A percentile compares a stretch with the other conserved stretches of the same genome.
These are phyloP conservation scores for Carallia pectinifolia DNA, from an alignment of 345 rosid species.

Conservation along the genomic window DNA sequence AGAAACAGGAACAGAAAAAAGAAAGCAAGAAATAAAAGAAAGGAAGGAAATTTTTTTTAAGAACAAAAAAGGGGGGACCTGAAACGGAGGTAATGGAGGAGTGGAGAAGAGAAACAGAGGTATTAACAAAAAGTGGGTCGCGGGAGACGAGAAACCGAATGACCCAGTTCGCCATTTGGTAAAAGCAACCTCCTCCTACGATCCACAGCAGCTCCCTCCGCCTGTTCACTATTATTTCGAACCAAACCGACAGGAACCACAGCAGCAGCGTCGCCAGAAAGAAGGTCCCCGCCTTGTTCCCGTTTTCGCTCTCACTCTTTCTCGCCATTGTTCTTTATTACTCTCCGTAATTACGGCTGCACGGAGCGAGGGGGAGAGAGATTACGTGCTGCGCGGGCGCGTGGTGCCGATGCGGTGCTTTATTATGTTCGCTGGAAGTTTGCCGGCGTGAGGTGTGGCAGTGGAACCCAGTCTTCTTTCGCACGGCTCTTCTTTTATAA, in stretches of 20 bases:
- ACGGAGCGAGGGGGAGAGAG: neutral
- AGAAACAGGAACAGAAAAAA: neutral
- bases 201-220: constrained; percentile 53
- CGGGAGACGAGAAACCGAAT: constrained; percentile 59
- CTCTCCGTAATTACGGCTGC: no score
- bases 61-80: constrained; percentile 36
- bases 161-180: constrained; percentile 66
- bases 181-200: constrained; percentile 54
- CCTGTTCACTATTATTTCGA: constrained; percentile 65
- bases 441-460: no score
- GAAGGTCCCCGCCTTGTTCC: constrained; percentile 48
- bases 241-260: constrained; percentile 74
- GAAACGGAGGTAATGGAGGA: constrained; percentile 71
- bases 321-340: constrained; percentile 29
- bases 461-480: no score
- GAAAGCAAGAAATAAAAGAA: neutral
- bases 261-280: constrained; percentile 83
- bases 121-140: constrained; percentile 83
- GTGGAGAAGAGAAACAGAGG: constrained; percentile 87
- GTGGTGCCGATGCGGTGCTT: no score
- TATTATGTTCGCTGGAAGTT: neutral
- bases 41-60: neutral
- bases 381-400: neutral
- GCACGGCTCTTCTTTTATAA: no score
- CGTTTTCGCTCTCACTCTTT: constrained; percentile 18